A percentile compares a stretch with the other conserved stretches of the same genome.
Conservation (phyloP, 345 rosid species). For the Xanthoceras sorbifolium region DNA sequence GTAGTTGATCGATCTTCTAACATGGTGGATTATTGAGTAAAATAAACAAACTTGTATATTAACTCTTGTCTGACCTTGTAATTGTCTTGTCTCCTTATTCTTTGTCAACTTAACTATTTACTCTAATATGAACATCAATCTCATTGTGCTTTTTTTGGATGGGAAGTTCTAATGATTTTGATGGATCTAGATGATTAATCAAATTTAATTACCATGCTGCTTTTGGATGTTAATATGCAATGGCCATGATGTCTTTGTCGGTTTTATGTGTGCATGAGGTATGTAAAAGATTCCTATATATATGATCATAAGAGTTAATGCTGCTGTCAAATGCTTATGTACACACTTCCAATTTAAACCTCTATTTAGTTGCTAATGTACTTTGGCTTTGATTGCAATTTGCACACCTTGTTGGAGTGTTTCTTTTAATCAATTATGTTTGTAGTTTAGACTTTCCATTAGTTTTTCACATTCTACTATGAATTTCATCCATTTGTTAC, state of each 20-base stretch:
- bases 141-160: background rate
- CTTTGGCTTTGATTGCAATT: background rate
- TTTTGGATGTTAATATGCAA: background rate
- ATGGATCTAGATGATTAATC: background rate
- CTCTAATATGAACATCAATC: background rate
- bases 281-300: background rate
- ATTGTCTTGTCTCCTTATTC: background rate
- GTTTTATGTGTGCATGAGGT: background rate
- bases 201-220: background rate
- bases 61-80: constrained; percentile 1
- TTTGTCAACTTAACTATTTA: background rate
- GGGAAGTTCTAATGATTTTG: background rate
- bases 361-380: constrained; percentile 1
- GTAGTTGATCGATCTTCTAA: background rate
- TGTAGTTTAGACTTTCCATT: background rate
- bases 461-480: background rate
- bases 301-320: background rate
- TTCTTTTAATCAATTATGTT: background rate
- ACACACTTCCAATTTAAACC: background rate
- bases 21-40: background rate
- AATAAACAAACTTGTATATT: background rate
- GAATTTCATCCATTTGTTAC: constrained; percentile 5
- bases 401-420: background rate
- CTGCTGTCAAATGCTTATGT: background rate
- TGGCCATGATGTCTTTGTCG: background rate